These are phyloP conservation scores for Pinus albicaulis DNA, from an alignment of 75 land plant species.

Conservation along the genomic window DNA sequence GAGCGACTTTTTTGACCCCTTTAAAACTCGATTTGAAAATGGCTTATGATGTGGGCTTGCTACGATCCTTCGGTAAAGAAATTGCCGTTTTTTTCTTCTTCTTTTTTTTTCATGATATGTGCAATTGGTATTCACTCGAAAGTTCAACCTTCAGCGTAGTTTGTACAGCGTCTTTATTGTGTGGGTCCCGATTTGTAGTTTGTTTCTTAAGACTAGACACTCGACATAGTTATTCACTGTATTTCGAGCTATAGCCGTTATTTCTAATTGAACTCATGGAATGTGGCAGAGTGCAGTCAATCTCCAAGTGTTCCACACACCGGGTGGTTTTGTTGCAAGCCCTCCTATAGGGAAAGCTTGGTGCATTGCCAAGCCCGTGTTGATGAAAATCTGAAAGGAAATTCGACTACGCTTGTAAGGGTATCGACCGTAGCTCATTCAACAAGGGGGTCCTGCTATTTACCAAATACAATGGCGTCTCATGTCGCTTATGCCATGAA, in stretches of 20 bases:
- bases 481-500: conserved; percentile 85
- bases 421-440: conserved; percentile 62
- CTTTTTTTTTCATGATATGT: conserved; percentile 1
- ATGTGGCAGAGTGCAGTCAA: not conserved
- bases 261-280: not conserved
- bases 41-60: conserved; percentile 60
- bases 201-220: not conserved
- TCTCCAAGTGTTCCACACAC: not conserved
- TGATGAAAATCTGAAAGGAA: conserved; percentile 44
- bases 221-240: not conserved
- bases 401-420: conserved; percentile 69
- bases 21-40: conserved; percentile 64
- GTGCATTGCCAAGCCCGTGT: conserved; percentile 56
- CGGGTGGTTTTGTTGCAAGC: not conserved
- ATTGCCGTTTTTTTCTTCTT: conserved; percentile 18
- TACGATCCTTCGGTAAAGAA: conserved; percentile 19
- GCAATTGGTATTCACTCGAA: conserved; percentile 1
- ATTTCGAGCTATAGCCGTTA: not conserved
- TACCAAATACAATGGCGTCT: conserved; percentile 53
- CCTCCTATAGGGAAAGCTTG: conserved; percentile 21
- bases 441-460: conserved; percentile 63
- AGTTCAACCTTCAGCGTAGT: not conserved
- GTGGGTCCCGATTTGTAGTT: not conserved
- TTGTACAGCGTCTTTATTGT: not conserved
- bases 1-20: conserved; percentile 82